Evolutionary conservation across 192 early-diverging fungal species (phyloP), one percentile per base, ranked within the genome.

Genomic region (Rhizoclosmatium globosum): DNA sequence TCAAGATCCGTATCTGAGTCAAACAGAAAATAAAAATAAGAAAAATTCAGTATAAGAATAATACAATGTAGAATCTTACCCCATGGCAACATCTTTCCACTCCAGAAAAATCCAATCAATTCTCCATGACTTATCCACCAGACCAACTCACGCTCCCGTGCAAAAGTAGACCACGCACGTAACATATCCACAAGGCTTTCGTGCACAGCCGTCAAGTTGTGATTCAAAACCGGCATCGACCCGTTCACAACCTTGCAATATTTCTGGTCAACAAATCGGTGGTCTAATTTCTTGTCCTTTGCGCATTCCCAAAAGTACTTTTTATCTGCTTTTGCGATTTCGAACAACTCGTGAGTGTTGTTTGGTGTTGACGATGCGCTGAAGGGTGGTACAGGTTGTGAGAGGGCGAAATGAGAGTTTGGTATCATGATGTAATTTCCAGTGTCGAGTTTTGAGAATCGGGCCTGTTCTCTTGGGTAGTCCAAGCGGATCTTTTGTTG

Each of bases 1-100:
- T 78, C 77, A 11, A 84, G 67, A 67, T 87, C 85, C 17, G 77
- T 66, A 65, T 86, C 85, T n/a, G n/a, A n/a, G n/a, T n/a, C n/a
- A n/a, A n/a, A n/a, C n/a, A n/a, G n/a, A n/a, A n/a, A n/a, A n/a
- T n/a, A n/a, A n/a, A n/a, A n/a, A n/a, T n/a, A n/a, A n/a, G n/a
- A n/a, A n/a, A n/a, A n/a, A n/a, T n/a, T n/a, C n/a, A n/a, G n/a
- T n/a, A n/a, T n/a, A n/a, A n/a, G n/a, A n/a, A n/a, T n/a, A n/a
- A n/a, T n/a, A n/a, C n/a, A n/a, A n/a, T 31, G 31, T 64, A 41
- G 72, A 44, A 66, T 76, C 74, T 17, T 15, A 61, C 74, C 77
- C 77, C 77, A 79, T 15, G 77, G 77, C 31, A 79, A 58, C 19
- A 79, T 17, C 2, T 39, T 60, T 44, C 38, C 45, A 62, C 74